Base-by-base conservation (phyloP, 306 rosid genomes). In the Trifolium subterraneum region DNA sequence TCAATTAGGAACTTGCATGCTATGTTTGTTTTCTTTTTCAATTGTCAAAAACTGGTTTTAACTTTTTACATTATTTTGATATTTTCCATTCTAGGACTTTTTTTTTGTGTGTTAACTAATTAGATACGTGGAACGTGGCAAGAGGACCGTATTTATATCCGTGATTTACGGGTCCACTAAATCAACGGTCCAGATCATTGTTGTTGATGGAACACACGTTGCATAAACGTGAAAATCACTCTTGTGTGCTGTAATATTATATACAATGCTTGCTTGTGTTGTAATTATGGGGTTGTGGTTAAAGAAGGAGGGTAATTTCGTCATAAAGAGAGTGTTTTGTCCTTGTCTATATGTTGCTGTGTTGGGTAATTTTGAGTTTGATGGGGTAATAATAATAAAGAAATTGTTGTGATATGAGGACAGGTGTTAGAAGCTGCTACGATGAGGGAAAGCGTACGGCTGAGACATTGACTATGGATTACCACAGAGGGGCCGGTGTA, bases 401-500 rank as follows among this genome's bases (percentile, higher is more conserved):
- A n/a, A 73, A 70, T 20, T 1, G 51, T 16, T 33, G 31, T 80
- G 66, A 25, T 39, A 38, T 2, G 52, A 39, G 88, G 88, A 82
- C 99, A 94, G 99, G 99, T 92, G 99, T 94, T 73, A 82, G 99
- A 47, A 94, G 99, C 25, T 94, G 99, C 82, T 94, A 94, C 84
- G 99, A 94, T 7, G 99, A 94, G 85, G 99, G 99, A 64, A 94
- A 94, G 73, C 99, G 99, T 33, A 94, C 99, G 75, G 99, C 99
- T 0, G 99, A 94, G 84, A 94, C 99, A 59, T 86, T 94, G 89
- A 88, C 99, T 41, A 94, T 94, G 99, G 99, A 94, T 77, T 94
- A 94, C 55, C 98, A 94, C 76, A 54, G 99, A 76, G 99, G 99
- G 35, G 99, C 99, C 23, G 92, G 61, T 0, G 99, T 92, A 0